Evolutionary conservation across 2,329 filamentous ascomycete genomes (phyloP).

Genomic region (Berkeleyomyces rouxiae): DNA sequence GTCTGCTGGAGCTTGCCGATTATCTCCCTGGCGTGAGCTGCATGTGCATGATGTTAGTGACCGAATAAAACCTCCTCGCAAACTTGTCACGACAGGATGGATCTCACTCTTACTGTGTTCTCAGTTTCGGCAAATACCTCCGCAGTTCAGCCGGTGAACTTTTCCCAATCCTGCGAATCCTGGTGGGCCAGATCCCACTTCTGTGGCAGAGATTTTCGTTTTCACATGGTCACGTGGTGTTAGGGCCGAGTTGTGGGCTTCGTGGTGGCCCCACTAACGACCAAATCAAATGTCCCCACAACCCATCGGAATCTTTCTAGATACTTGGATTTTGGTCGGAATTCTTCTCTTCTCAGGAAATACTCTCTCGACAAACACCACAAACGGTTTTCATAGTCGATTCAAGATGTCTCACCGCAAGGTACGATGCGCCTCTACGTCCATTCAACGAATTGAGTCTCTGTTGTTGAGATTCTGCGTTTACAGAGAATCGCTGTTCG

Average conservation of each 20-base stretch:
- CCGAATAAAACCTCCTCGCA: too few species aligned
- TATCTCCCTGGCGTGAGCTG: too few species aligned
- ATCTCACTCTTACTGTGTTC: too few species aligned
- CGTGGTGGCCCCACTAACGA: constrained; percentile 5
- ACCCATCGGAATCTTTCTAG: constrained; percentile 10
- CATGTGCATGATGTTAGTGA: too few species aligned
- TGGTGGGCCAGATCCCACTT: too few species aligned
- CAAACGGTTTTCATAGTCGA: constrained; percentile 13
- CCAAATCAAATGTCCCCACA: constrained; percentile 6
- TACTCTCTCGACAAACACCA: constrained; percentile 11
- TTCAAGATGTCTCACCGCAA: constrained; percentile 16
- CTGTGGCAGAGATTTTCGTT: not conserved
- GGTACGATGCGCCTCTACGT: constrained; percentile 11
- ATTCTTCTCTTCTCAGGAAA: constrained; percentile 5
- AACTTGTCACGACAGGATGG: too few species aligned
- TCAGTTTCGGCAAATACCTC: too few species aligned
- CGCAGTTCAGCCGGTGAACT: too few species aligned
- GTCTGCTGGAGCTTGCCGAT: too few species aligned
- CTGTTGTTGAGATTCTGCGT: not conserved
- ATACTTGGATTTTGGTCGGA: constrained; percentile 9
- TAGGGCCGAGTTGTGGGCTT: constrained; percentile 6
- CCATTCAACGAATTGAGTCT: not conserved
- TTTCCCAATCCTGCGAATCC: too few species aligned
- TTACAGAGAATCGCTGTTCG: not conserved
- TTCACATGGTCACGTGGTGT: constrained; percentile 5